Percentiles rank a stretch among this genome's conserved stretches.
These are phyloP conservation scores for Spathaspora sp. DNA, from an alignment of 805 yeast species.

Conservation along the genomic window DNA sequence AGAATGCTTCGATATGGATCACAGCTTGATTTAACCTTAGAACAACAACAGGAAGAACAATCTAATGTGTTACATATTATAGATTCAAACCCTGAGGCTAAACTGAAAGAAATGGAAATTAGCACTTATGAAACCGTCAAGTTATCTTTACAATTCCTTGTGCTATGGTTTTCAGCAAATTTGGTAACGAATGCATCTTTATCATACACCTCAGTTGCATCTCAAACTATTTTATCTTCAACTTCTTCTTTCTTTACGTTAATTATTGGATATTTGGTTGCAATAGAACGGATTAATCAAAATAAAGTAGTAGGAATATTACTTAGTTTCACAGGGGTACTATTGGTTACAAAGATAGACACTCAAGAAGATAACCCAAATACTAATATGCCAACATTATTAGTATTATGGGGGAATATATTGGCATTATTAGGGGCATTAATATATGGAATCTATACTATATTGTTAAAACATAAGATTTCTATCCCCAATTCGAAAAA, in stretches of 20 bases:
- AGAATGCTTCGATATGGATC: conserved; percentile 20
- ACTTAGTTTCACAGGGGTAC: conserved; percentile 73
- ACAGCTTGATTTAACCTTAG: conserved; percentile 5
- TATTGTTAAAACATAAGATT: conserved; percentile 70
- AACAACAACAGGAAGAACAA: conserved; percentile 3
- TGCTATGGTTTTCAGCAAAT: conserved; percentile 89
- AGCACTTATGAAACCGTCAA: conserved; percentile 61
- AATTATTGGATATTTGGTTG: conserved; percentile 67
- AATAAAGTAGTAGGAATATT: conserved; percentile 68
- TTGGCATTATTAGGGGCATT: conserved; percentile 82
- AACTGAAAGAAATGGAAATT: conserved; percentile 17
- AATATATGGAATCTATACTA: conserved; percentile 89
- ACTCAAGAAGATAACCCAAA: conserved; percentile 14
- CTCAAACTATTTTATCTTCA: conserved; percentile 89
- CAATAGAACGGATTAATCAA: conserved; percentile 64
- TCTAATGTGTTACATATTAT: not conserved
- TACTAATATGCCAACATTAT: conserved; percentile 18
- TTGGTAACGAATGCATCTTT: conserved; percentile 84
- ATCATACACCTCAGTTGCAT: conserved; percentile 86
- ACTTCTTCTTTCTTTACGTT: conserved; percentile 93
- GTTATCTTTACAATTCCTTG: conserved; percentile 76
- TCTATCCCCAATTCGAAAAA: conserved; percentile 39
- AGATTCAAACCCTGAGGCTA: conserved; percentile 4
- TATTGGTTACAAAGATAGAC: conserved; percentile 73
- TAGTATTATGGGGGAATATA: conserved; percentile 61